phyloP scores from a whole-genome alignment of 306 rosid species.

The Dalbergia cultrata region DNA sequence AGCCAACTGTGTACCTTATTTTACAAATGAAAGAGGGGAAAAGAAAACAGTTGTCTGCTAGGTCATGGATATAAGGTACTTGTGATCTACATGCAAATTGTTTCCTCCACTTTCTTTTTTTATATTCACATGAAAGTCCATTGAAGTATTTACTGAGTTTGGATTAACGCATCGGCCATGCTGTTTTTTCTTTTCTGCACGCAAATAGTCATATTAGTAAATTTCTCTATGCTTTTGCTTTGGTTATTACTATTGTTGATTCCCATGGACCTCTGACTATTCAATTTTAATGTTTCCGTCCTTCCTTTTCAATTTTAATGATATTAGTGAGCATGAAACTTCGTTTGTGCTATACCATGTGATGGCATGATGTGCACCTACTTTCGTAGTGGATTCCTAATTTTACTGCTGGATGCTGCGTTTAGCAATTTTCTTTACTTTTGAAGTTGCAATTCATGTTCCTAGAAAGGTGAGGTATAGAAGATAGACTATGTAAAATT shows the following conservation, averaged over 20 bases:
- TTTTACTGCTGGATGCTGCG: slow-evolving; percentile 7
- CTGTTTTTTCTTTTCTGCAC: not conserved
- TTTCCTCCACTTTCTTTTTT: not conserved
- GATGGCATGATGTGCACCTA: slow-evolving; percentile 4
- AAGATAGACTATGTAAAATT: not conserved
- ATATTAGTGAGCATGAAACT: slow-evolving; percentile 20
- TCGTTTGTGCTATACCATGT: not conserved
- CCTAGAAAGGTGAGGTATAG: slow-evolving; percentile 15
- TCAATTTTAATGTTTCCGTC: not conserved
- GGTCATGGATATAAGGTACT: not conserved
- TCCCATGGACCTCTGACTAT: not conserved
- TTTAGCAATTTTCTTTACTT: slow-evolving; percentile 12
- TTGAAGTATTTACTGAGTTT: not conserved
- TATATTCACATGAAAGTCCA: not conserved
- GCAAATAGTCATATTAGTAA: not conserved
- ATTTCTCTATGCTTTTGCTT: not conserved
- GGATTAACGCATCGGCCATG: not conserved
- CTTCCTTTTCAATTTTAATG: not conserved
- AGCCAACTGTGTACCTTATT: not conserved
- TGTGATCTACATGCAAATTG: not conserved
- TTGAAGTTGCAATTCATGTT: not conserved
- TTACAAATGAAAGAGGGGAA: not conserved
- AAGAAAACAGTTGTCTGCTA: not conserved
- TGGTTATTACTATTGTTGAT: slow-evolving; percentile 3
- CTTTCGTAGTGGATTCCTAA: slow-evolving; percentile 5